Evolutionary conservation across 345 rosid species (phyloP).

Genomic region (Lepidium africanum): DNA sequence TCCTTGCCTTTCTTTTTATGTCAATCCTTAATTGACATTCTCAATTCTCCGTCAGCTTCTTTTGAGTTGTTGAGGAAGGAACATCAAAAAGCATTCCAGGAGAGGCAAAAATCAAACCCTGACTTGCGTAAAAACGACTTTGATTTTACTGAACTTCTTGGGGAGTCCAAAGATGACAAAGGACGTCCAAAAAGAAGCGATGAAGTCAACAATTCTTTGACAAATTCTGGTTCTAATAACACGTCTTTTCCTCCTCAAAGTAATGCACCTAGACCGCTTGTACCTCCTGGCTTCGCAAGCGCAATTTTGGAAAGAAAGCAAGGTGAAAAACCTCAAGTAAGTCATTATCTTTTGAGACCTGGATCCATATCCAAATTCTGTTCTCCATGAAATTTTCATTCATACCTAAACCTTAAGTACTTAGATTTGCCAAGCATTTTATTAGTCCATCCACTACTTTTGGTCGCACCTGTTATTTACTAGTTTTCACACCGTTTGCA

Average conservation of each 20-base stretch:
- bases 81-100: conserved; percentile 79
- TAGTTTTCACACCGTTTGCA: conserved; percentile 28
- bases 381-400: not conserved
- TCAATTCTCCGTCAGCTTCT: conserved; percentile 49
- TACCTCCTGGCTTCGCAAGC: conserved; percentile 87
- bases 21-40: conserved; percentile 13
- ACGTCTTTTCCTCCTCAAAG: conserved; percentile 36
- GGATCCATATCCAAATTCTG: not conserved
- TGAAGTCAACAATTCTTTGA: conserved; percentile 30
- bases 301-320: conserved; percentile 38
- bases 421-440: not conserved
- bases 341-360: conserved; percentile 45
- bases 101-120: conserved; percentile 58
- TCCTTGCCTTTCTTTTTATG: conserved; percentile 4
- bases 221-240: conserved; percentile 26
- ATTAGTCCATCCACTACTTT: not conserved
- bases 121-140: conserved; percentile 53
- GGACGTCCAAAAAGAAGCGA: conserved; percentile 36
- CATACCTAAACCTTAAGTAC: not conserved
- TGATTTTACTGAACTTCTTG: conserved; percentile 53
- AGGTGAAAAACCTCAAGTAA: conserved; percentile 42
- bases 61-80: conserved; percentile 96
- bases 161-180: conserved; percentile 58
- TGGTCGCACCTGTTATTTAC: not conserved
- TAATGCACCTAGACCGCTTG: conserved; percentile 80